A percentile compares a stretch with the other conserved stretches of the same genome.
phyloP scores from a whole-genome alignment of 2,329 filamentous ascomycete species.

The Neophaeococcomyces aloes region DNA sequence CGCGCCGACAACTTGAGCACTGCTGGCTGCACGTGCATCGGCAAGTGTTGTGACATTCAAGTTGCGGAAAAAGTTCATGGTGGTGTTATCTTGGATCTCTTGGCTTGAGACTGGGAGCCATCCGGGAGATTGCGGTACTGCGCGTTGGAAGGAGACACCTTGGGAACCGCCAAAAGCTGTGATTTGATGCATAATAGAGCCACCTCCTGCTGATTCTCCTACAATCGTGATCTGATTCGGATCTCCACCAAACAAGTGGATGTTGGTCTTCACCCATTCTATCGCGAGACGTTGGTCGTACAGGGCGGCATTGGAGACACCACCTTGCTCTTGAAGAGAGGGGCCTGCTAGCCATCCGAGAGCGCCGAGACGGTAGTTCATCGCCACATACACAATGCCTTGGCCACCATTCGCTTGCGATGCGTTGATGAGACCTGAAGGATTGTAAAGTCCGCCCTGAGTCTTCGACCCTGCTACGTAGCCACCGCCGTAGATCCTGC shows the following conservation, averaged over 20 bases:
- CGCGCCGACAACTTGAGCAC: conserved; percentile 31
- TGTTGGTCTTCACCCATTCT: conserved; percentile 47
- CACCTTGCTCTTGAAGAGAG: conserved; percentile 31
- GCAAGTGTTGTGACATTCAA: conserved; percentile 36
- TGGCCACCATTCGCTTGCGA: conserved; percentile 30
- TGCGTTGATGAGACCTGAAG: conserved; percentile 32
- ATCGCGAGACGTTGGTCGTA: conserved; percentile 44
- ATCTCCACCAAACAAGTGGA: conserved; percentile 47
- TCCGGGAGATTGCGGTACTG: conserved; percentile 37
- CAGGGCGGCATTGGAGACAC: conserved; percentile 40
- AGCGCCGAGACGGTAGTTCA: conserved; percentile 41
- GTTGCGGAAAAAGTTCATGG: conserved; percentile 31
- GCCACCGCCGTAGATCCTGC: conserved; percentile 41
- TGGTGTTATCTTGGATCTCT: conserved; percentile 29
- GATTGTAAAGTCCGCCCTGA: conserved; percentile 23
- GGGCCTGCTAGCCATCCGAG: conserved; percentile 41
- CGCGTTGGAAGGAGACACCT: conserved; percentile 27
- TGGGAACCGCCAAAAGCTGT: conserved; percentile 40
- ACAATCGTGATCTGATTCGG: conserved; percentile 40
- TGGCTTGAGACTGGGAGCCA: conserved; percentile 28
- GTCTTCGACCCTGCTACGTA: conserved; percentile 33
- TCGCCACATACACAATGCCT: conserved; percentile 37
- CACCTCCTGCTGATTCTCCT: conserved; percentile 44
- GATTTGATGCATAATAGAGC: conserved; percentile 46
- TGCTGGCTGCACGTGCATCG: conserved; percentile 34